Evolutionary conservation across 768 basidiomycete species (phyloP).

Genomic region (Trametes meyenii): DNA sequence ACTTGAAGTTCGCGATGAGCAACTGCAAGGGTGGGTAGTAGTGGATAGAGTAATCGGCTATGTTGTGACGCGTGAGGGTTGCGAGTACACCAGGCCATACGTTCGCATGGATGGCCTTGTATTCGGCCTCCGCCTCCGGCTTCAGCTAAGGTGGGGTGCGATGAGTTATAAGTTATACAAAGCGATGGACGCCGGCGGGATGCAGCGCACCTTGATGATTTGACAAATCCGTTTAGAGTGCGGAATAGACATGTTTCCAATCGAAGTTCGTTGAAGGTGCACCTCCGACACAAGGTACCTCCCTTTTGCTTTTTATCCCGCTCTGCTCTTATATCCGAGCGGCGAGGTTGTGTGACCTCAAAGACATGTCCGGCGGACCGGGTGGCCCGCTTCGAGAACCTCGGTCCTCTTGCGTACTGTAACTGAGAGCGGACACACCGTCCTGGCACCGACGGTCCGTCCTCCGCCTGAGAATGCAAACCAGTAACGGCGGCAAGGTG

Average conservation of each 20-base stretch:
- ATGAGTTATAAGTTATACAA: background rate
- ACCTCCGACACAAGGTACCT: background rate
- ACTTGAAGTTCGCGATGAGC: conserved; percentile 81
- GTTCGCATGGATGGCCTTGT: conserved; percentile 57
- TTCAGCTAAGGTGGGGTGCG: conserved; percentile 49
- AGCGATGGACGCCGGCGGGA: background rate
- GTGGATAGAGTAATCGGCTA: conserved; percentile 78
- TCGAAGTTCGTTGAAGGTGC: background rate
- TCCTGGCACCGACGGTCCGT: no score
- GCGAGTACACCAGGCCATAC: conserved; percentile 75
- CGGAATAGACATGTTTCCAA: conserved; percentile 32
- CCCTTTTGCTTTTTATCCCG: background rate
- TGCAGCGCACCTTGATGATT: conserved; percentile 58
- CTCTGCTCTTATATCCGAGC: background rate
- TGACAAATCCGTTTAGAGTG: conserved; percentile 65
- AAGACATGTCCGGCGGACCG: conserved; percentile 1
- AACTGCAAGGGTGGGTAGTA: conserved; percentile 63
- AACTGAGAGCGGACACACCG: no score
- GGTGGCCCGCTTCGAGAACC: conserved; percentile 1
- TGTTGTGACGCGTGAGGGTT: conserved; percentile 61
- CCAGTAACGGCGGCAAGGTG: no score
- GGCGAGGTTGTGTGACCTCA: conserved; percentile 12
- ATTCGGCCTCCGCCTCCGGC: conserved; percentile 51
- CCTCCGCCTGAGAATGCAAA: no score
- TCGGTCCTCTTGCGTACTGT: background rate